Base-by-base conservation (phyloP, 331 rosid genomes). In the Stylosanthes scabra region DNA sequence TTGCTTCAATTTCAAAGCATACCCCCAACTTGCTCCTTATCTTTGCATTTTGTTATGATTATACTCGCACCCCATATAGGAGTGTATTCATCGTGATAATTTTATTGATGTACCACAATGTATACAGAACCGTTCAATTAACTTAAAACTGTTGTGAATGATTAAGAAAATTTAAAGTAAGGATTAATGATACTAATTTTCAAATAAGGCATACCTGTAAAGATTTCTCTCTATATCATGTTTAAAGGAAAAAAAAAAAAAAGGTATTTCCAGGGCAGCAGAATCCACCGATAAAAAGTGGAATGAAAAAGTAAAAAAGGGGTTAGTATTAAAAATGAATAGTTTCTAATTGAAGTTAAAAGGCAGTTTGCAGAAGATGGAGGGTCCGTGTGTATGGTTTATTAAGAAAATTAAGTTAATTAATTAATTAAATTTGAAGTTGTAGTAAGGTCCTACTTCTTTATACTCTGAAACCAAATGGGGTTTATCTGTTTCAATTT, bases 401-500 rank as follows among this genome's bases (percentile, higher is more conserved):
- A 20, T 20, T 20, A 20, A 20, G 25, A 20, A 20, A 20, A 20
- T 20, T 20, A 20, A 20, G 25, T 20, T 20, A n/a, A n/a, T n/a
- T 20, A 20, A 20, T 20, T 0, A 20, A 20, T 20, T 20, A 20
- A 20, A 20, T 20, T 20, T 20, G 25, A 20, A 59, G 31, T 1
- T 34, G 64, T 29, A 51, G 8, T n/a, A 2, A 76, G 77, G 68
- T 57, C 80, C 82, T 76, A 72, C 82, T 41, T 76, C 77, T 72
- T 80, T 68, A 55, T 27, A 66, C 66, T 60, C 39, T 39, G 47
- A 72, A 59, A 39, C 62, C 71, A 71, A 3, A 34, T 68, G 73
- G 76, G 76, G 61, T 34, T 72, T 70, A 60, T 74, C 57, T 74
- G 78, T 64, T 65, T 80, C 68, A 63, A 15, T 29, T 64, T 80